Evolutionary conservation across 2,329 filamentous ascomycete genomes (phyloP).

Genomic region (Diaporthe sp.): DNA sequence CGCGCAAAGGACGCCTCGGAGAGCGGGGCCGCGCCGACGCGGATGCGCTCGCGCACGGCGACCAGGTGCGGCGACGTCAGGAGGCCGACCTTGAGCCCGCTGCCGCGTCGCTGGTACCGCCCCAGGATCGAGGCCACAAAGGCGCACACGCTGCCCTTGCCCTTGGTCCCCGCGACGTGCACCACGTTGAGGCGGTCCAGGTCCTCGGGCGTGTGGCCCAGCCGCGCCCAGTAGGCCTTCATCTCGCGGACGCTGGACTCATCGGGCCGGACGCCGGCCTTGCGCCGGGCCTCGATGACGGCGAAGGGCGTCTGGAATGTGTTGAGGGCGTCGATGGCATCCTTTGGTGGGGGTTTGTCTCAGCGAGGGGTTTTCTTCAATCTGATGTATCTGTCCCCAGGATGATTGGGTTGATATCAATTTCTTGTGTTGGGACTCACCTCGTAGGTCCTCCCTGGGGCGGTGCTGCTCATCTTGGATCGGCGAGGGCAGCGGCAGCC

Average conservation of each 20-base stretch:
- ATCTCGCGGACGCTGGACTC: conserved; percentile 81
- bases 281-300: conserved; percentile 82
- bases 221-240: conserved; percentile 80
- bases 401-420: neutral
- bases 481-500: neutral
- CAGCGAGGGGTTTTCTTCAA: neutral
- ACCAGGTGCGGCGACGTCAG: conserved; percentile 80
- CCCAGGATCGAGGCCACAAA: conserved; percentile 75
- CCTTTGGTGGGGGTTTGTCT: conserved; percentile 62
- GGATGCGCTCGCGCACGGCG: conserved; percentile 76
- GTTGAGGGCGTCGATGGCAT: conserved; percentile 88
- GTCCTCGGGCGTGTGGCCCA: conserved; percentile 78
- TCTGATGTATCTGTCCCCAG: neutral
- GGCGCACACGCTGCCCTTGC: conserved; percentile 81
- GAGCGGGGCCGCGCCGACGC: conserved; percentile 71
- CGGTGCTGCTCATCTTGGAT: conserved; percentile 38
- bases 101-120: conserved; percentile 56
- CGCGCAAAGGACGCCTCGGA: conserved; percentile 71
- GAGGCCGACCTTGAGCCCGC: conserved; percentile 68
- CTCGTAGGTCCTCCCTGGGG: conserved; percentile 35
- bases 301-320: conserved; percentile 91
- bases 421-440: conserved; percentile 17
- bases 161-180: conserved; percentile 83
- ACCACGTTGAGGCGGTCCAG: conserved; percentile 75
- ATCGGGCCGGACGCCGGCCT: conserved; percentile 80